A percentile compares a stretch with the other conserved stretches of the same genome.
phyloP scores from a whole-genome alignment of 2,329 filamentous ascomycete species.

The Exutisphaerella laricina region DNA sequence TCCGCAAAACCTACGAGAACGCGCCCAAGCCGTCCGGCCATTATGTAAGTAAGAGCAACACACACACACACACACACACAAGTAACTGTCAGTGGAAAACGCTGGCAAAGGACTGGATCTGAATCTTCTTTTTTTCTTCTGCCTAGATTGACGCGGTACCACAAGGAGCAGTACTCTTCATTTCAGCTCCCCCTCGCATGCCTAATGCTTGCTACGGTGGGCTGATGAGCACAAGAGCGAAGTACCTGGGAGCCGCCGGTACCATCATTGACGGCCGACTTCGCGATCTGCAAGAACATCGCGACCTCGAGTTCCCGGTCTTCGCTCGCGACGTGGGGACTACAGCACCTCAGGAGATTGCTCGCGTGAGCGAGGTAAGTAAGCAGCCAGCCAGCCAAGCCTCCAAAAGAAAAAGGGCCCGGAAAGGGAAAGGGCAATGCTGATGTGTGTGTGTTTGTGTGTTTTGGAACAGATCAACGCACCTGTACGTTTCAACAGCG shows the following conservation, averaged over 20 bases:
- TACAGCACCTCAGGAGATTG: conserved; percentile 30
- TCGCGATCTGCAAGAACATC: conserved; percentile 51
- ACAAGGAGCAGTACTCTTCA: conserved; percentile 45
- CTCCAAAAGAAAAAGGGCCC: too few relatives aligned
- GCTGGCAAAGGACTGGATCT: too few relatives aligned
- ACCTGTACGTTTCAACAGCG: conserved; percentile 29
- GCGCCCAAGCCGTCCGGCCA: conserved; percentile 41
- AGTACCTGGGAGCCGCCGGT: conserved; percentile 42
- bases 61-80: too few relatives aligned
- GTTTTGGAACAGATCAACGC: conserved; percentile 33
- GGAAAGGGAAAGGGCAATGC: too few relatives aligned
- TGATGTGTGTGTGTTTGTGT: too few relatives aligned
- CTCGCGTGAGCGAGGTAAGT: conserved; percentile 28
- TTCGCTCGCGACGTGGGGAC: conserved; percentile 34
- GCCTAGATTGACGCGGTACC: conserved; percentile 50
- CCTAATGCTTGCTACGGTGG: conserved; percentile 52
- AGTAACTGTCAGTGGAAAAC: too few relatives aligned
- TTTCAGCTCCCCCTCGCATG: conserved; percentile 43
- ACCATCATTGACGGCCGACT: conserved; percentile 50
- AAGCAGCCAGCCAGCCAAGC: too few relatives aligned
- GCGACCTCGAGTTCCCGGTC: conserved; percentile 43
- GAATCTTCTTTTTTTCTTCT: too few relatives aligned
- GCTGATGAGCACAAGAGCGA: conserved; percentile 48
- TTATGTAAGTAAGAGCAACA: too few relatives aligned
- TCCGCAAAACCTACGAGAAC: conserved; percentile 41